Conservation (phyloP, 352 stramenopile genomes). For the Globisporangium nagaii region DNA sequence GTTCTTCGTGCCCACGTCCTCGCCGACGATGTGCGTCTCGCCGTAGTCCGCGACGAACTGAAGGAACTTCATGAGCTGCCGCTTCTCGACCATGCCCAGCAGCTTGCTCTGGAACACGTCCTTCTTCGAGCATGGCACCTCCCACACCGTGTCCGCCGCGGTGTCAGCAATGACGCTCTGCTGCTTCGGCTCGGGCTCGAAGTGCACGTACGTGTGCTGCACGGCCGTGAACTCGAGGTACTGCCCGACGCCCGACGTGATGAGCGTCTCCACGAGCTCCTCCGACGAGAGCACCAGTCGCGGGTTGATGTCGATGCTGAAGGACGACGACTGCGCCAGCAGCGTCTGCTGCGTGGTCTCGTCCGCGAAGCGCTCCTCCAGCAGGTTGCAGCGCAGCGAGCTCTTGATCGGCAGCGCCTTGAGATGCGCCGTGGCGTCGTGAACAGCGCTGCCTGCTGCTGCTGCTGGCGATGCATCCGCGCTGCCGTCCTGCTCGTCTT, state of each 20-base stretch:
- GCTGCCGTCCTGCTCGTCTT: conserved; percentile 19
- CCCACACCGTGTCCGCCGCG: conserved; percentile 48
- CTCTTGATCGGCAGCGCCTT: conserved; percentile 28
- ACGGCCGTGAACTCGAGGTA: conserved; percentile 89
- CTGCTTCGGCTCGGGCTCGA: conserved; percentile 16
- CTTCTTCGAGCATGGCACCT: conserved; percentile 87
- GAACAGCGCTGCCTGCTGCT: not conserved
- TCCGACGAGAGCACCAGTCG: conserved; percentile 80
- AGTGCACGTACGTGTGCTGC: conserved; percentile 76
- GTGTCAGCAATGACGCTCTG: not conserved
- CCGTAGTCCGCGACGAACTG: conserved; percentile 87
- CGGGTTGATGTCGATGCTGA: conserved; percentile 76
- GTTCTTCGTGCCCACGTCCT: conserved; percentile 83
- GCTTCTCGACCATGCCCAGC: conserved; percentile 83
- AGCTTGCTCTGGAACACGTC: conserved; percentile 87
- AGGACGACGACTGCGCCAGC: conserved; percentile 38
- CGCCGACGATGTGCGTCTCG: conserved; percentile 58
- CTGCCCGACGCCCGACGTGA: conserved; percentile 76
- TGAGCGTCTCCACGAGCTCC: conserved; percentile 74
- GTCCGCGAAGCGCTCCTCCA: conserved; percentile 35
- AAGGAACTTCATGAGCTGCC: conserved; percentile 88
- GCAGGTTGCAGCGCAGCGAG: conserved; percentile 40
- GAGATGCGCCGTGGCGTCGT: no score
- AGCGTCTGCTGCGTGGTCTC: conserved; percentile 31
- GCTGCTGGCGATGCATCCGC: not conserved